Conservation (phyloP, 1,284 basidiomycete genomes). For the Cutaneotrichosporon cyanovorans region DNA sequence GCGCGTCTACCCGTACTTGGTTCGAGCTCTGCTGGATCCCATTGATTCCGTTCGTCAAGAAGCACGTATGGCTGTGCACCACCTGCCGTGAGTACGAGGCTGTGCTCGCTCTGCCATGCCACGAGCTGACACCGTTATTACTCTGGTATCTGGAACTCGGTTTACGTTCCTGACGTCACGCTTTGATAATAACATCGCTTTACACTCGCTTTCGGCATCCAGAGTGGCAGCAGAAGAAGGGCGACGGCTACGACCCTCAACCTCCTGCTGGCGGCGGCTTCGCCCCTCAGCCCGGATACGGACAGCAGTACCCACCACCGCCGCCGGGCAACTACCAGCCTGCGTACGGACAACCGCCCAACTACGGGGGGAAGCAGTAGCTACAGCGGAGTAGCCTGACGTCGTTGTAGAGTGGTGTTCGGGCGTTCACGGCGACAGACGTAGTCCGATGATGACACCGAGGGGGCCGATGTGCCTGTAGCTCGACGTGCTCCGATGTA, state of each 20-base stretch:
- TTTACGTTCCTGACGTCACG: too few species aligned
- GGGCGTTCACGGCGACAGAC: too few species aligned
- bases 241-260: conserved; percentile 18
- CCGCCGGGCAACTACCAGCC: conserved; percentile 6
- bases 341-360: neutral
- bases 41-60: conserved; percentile 36
- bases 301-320: conserved; percentile 8
- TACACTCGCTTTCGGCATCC: too few species aligned
- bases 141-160: too few species aligned
- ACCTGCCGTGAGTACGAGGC: conserved; percentile 33
- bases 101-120: neutral
- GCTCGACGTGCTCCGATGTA: too few species aligned
- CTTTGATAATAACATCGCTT: too few species aligned
- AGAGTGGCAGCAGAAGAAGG: conserved; percentile 19
- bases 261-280: conserved; percentile 4
- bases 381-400: too few species aligned
- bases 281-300: conserved; percentile 18
- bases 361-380: neutral
- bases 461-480: too few species aligned
- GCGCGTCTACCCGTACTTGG: conserved; percentile 30
- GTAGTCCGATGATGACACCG: too few species aligned
- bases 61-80: conserved; percentile 37
- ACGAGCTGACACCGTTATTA: too few species aligned
- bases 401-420: too few species aligned
- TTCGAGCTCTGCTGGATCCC: conserved; percentile 44